Evolutionary conservation across 257 asterid species (phyloP).

Genomic region (Thymus mandschuricus): DNA sequence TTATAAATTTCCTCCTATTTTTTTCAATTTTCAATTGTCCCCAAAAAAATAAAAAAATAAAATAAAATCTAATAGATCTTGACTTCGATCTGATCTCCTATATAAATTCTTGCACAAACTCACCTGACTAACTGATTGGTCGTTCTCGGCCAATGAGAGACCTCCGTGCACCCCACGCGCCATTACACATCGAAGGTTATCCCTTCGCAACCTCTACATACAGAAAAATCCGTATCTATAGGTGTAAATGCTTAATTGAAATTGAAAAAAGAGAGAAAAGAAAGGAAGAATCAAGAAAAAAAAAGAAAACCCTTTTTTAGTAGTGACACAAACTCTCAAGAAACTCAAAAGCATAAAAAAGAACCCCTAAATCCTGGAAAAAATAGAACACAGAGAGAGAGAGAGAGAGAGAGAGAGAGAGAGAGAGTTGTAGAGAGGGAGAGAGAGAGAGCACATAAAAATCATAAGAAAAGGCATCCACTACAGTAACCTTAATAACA

Average conservation of each 20-base stretch:
- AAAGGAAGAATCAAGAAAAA: background rate
- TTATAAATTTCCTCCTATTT: conserved; percentile 14
- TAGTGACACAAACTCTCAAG: conserved; percentile 36
- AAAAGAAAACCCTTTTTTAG: conserved; percentile 15
- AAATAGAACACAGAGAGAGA: conserved; percentile 7
- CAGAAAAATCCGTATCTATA: background rate
- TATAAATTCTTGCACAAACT: conserved; percentile 41
- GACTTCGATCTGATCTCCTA: conserved; percentile 39
- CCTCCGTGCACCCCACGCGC: conserved; percentile 40
- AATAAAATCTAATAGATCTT: conserved; percentile 41
- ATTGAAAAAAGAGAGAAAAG: background rate
- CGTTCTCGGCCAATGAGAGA: conserved; percentile 29
- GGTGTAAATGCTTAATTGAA: conserved; percentile 2
- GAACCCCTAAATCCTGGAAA: conserved; percentile 40
- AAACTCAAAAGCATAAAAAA: conserved; percentile 29
- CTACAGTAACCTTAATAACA: conserved; percentile 54
- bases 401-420: too few relatives aligned
- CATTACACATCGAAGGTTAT: conserved; percentile 26
- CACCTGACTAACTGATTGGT: conserved; percentile 47
- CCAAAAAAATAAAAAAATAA: too few relatives aligned
- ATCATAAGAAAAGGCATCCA: conserved; percentile 41
- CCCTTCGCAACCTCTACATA: background rate
- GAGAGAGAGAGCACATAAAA: conserved; percentile 30
- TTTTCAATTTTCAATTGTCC: background rate
- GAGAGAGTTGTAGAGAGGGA: too few relatives aligned